Evolutionary conservation across 495 filamentous ascomycete species (phyloP), one percentile per base, ranked within the genome.

Genomic region (Penicillium chermesinum): DNA sequence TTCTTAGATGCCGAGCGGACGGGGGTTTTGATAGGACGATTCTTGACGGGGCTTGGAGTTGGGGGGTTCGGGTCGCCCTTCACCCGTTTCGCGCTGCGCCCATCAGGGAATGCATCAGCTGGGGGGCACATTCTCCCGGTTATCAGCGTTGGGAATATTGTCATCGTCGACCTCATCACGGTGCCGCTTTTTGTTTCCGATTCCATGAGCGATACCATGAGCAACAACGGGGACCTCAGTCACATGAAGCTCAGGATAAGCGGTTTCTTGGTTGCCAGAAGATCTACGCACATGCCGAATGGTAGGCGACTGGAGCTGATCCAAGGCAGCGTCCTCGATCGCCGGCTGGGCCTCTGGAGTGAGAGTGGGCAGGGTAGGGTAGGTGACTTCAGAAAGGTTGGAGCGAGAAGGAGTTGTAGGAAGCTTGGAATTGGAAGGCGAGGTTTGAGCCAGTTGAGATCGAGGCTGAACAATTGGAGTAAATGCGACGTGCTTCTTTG

Each of bases 191-290:
- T 90, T 88, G 67, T 85, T 88, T 2, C 66, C 58, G 58, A 90
- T 80, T 25, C 86, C 86, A 59, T 89, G 86, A 7, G 83, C 78
- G 40, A 86, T 80, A 25, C 86, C 86, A 55, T 89, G 84, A 4
- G 83, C 75, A 25, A 86, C 70, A 9, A 78, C 67, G 0, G 63
- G 61, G 4, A 30, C 25, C 10, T 30, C 25, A 10, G 25, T 10
- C 4, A 30, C 25, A 5, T 30, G 25, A 33, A 75, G 59, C 5
- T 69, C 65, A 7, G 64, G 58, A 41, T 62, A 49, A n/a, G 41
- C 41, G 40, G 53, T 15, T 18, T 43, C 18, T 19, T 52, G 46
- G 2, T 42, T 32, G 9, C 43, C 33, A 1, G 55, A 56, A 1
- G 72, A 72, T 3, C 59, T 55, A 32, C 65, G 66, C 19, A 72